Evolutionary conservation across 2,329 filamentous ascomycete species (phyloP).

Genomic region (Venturia asperata): DNA sequence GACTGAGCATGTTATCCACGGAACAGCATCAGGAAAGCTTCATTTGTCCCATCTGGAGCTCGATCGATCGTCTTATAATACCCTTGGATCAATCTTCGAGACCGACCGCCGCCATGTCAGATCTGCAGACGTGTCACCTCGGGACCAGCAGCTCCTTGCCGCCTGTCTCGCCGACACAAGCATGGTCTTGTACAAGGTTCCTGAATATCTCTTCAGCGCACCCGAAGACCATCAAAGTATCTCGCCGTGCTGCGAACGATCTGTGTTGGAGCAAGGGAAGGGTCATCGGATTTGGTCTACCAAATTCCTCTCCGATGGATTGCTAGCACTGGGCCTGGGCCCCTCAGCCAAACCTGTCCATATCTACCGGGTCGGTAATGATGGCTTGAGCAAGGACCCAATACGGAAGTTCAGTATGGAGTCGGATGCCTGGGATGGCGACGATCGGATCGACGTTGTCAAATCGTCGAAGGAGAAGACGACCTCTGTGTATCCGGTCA

Average conservation of each 20-base stretch:
- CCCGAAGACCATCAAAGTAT: constrained; percentile 12
- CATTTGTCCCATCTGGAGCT: constrained; percentile 30
- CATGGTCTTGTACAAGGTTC: constrained; percentile 25
- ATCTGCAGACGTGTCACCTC: constrained; percentile 41
- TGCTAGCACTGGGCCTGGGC: constrained; percentile 46
- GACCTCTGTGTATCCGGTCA: constrained; percentile 41
- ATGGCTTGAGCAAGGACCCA: constrained; percentile 36
- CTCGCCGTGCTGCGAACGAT: constrained; percentile 7
- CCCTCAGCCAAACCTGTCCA: constrained; percentile 39
- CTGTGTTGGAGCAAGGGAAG: constrained; percentile 1
- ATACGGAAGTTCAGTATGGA: constrained; percentile 36
- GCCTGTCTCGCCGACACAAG: constrained; percentile 42
- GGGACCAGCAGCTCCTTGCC: constrained; percentile 41
- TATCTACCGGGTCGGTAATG: constrained; percentile 44
- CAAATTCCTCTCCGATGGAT: constrained; percentile 44
- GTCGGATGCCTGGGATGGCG: constrained; percentile 22
- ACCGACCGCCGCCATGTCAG: constrained; percentile 31
- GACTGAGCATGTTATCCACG: constrained; percentile 46
- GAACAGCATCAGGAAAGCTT: constrained; percentile 50
- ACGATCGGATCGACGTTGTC: constrained; percentile 24
- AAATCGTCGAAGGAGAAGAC: constrained; percentile 29
- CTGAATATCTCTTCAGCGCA: constrained; percentile 13
- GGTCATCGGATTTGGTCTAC: constrained; percentile 39
- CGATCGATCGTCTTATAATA: constrained; percentile 23
- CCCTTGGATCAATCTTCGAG: constrained; percentile 12